Evolutionary conservation across 805 yeast species (phyloP).

Genomic region (Citeromyces matritensis): DNA sequence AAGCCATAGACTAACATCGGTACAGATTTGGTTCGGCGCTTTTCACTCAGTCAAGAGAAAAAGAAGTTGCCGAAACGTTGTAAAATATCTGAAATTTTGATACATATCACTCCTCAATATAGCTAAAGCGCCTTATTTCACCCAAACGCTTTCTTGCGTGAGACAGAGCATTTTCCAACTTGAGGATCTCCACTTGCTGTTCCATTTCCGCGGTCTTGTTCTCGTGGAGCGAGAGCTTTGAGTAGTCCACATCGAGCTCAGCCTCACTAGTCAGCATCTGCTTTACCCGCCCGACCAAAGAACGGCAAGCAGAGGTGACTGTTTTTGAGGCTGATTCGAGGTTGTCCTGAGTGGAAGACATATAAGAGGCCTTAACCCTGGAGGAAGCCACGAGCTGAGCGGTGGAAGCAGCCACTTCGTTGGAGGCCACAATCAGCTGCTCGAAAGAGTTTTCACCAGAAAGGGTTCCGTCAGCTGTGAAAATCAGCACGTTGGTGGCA

Average conservation of each 20-base stretch:
- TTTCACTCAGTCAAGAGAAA: no score
- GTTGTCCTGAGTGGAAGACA: conserved; percentile 62
- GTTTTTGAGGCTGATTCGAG: conserved; percentile 54
- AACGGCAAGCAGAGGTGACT: conserved; percentile 66
- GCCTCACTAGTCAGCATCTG: conserved; percentile 21
- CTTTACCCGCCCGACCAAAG: conserved; percentile 59
- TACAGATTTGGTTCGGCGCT: neutral
- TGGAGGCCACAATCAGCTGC: conserved; percentile 78
- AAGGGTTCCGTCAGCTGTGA: conserved; percentile 78
- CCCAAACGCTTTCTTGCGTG: conserved; percentile 72
- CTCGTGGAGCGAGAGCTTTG: conserved; percentile 58
- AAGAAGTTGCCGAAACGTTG: no score
- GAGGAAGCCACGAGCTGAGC: conserved; percentile 89
- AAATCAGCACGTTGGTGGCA: conserved; percentile 67
- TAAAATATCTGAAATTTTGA: conserved; percentile 1
- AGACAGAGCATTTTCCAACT: conserved; percentile 58
- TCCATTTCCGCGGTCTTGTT: conserved; percentile 83
- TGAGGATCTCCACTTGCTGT: conserved; percentile 81
- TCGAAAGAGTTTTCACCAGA: conserved; percentile 53
- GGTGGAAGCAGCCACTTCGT: conserved; percentile 85
- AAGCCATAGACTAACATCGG: no score
- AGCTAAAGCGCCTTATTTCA: conserved; percentile 70
- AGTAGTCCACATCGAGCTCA: conserved; percentile 39
- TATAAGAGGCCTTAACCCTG: conserved; percentile 66
- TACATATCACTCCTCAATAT: conserved; percentile 41